Conservation (phyloP, 208 protist species). For the Trypanosomatidae sp. region DNA sequence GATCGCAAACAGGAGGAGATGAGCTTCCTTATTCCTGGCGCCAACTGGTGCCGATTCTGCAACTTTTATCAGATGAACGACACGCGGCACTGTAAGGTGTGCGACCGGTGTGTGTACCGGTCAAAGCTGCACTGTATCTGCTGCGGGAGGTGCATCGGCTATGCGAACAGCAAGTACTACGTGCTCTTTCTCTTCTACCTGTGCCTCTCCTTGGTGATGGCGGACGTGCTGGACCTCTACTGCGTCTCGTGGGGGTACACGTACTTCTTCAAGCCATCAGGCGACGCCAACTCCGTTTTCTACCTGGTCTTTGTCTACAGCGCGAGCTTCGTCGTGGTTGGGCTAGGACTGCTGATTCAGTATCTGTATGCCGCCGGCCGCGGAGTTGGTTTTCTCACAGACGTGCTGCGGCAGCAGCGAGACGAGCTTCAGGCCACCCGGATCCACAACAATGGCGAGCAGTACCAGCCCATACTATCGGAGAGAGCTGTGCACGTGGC, state of each 20-base stretch:
- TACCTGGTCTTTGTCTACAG: slow-evolving; percentile 35
- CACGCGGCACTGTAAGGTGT: slow-evolving; percentile 82
- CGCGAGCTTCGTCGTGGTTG: slow-evolving; percentile 5
- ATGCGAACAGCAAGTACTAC: slow-evolving; percentile 80
- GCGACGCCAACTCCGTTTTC: slow-evolving; percentile 20
- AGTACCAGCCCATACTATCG: slow-evolving; percentile 22
- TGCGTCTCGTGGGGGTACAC: slow-evolving; percentile 27
- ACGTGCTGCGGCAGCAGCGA: slow-evolving; percentile 17
- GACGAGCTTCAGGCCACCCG: slow-evolving; percentile 6
- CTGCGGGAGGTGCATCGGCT: slow-evolving; percentile 79
- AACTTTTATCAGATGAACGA: slow-evolving; percentile 68
- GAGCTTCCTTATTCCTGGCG: slow-evolving; percentile 47
- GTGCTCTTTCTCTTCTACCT: slow-evolving; percentile 57
- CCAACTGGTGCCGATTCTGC: slow-evolving; percentile 59
- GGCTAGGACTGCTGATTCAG: slow-evolving; percentile 5
- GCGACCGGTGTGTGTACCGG: slow-evolving; percentile 66
- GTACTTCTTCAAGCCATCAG: slow-evolving; percentile 21
- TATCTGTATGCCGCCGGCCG: slow-evolving; percentile 23
- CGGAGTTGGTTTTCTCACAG: slow-evolving; percentile 21
- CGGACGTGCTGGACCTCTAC: slow-evolving; percentile 22
- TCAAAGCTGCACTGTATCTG: slow-evolving; percentile 85
- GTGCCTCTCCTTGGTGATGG: slow-evolving; percentile 17
- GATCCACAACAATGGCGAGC: slow-evolving; percentile 20
- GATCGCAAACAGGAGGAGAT: slow-evolving; percentile 45
- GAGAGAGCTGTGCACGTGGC: neutral